phyloP scores from a whole-genome alignment of 208 protist species.

The Leishmania lainsoni region DNA sequence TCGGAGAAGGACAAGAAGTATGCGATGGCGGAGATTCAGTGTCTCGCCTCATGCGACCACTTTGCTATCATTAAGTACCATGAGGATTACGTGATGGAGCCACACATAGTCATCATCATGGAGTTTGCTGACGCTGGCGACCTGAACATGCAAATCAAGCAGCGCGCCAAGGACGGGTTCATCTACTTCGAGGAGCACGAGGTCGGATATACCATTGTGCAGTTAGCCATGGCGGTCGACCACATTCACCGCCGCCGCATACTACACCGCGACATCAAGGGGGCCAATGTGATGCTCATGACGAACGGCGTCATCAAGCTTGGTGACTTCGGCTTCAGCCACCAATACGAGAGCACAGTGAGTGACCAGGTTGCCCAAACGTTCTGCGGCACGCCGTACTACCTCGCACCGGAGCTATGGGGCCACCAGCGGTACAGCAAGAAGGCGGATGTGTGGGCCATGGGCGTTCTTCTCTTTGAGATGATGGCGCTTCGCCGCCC shows the following conservation, averaged over 20 bases:
- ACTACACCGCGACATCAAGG: slow-evolving; percentile 90
- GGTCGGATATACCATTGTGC: slow-evolving; percentile 80
- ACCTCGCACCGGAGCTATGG: slow-evolving; percentile 92
- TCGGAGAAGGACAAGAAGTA: slow-evolving; percentile 86
- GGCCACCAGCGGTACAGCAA: slow-evolving; percentile 89
- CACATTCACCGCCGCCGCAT: slow-evolving; percentile 88
- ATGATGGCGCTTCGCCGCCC: slow-evolving; percentile 79
- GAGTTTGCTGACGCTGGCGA: slow-evolving; percentile 89
- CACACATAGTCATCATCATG: slow-evolving; percentile 85
- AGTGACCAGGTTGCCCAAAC: slow-evolving; percentile 77
- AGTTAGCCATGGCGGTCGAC: slow-evolving; percentile 80
- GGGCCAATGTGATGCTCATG: slow-evolving; percentile 85
- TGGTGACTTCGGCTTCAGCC: slow-evolving; percentile 85
- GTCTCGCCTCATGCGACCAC: slow-evolving; percentile 89
- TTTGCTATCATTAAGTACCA: slow-evolving; percentile 91
- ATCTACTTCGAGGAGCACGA: slow-evolving; percentile 84
- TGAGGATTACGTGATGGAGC: slow-evolving; percentile 54
- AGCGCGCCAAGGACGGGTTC: slow-evolving; percentile 44
- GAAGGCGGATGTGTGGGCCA: slow-evolving; percentile 92
- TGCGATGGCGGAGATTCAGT: slow-evolving; percentile 91
- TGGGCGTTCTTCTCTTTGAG: slow-evolving; percentile 86
- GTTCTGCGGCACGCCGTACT: slow-evolving; percentile 92
- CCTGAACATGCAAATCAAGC: slow-evolving; percentile 83
- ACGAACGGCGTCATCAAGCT: slow-evolving; percentile 84
- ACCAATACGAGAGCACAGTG: slow-evolving; percentile 82